These are phyloP conservation scores for Trichoderma arundinaceum DNA, from an alignment of 2,329 filamentous ascomycete genomes.

Conservation along the genomic window DNA sequence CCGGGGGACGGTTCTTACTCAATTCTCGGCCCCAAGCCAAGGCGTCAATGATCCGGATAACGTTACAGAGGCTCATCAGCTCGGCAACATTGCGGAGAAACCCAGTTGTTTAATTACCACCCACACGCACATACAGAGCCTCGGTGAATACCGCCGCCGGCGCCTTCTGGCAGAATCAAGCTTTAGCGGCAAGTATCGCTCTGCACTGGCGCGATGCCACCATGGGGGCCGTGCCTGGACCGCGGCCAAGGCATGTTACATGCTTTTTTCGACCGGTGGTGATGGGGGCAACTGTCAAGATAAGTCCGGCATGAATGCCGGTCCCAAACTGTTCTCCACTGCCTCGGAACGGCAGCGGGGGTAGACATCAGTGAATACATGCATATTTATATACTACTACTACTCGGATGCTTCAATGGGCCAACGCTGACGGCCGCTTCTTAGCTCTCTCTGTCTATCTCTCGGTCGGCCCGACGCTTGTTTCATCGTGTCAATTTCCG, in stretches of 20 bases:
- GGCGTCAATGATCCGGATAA: neutral
- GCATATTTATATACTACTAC: no score
- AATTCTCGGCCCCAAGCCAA: neutral
- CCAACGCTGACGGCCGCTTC: no score
- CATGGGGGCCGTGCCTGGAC: neutral
- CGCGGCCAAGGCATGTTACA: neutral
- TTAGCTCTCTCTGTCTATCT: no score
- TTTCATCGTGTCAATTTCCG: no score
- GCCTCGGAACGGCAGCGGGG: no score
- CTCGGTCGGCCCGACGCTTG: no score
- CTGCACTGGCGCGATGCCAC: neutral
- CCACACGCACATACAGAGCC: neutral
- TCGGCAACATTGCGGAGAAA: conserved; percentile 29
- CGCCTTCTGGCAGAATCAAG: neutral
- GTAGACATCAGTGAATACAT: no score
- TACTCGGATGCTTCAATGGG: no score
- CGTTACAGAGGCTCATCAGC: conserved; percentile 16
- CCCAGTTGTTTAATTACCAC: conserved; percentile 5
- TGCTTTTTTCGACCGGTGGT: neutral
- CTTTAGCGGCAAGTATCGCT: neutral
- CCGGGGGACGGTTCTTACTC: neutral
- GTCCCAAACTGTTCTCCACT: no score
- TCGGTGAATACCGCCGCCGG: neutral
- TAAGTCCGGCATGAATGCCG: neutral
- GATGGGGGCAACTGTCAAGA: no score